A percentile compares a stretch with the other conserved stretches of the same genome.
Conservation (phyloP, 1,284 basidiomycete genomes). For the Cutaneotrichosporon cavernicola region DNA sequence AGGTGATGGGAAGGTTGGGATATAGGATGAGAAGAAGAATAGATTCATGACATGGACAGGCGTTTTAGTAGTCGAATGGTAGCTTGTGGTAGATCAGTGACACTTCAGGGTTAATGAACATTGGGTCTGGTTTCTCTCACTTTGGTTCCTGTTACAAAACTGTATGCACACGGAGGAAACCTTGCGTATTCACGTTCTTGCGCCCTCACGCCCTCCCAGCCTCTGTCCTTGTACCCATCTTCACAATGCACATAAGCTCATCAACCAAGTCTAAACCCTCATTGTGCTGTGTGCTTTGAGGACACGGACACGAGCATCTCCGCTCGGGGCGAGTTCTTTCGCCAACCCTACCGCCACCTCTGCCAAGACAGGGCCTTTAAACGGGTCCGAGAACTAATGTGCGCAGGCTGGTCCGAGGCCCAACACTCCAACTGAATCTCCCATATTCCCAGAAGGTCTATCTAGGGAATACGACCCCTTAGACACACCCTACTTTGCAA, state of each 20-base stretch:
- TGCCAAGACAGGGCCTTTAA: background rate
- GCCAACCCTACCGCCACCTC: background rate
- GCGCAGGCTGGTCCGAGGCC: background rate
- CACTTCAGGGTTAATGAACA: too few species aligned
- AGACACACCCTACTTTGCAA: background rate
- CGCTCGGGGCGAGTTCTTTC: background rate
- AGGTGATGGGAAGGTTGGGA: background rate
- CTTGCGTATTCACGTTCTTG: too few species aligned
- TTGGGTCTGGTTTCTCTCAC: too few species aligned
- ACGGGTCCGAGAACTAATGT: background rate
- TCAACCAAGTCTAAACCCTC: too few species aligned
- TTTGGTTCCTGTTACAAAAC: too few species aligned
- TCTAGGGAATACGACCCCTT: too few species aligned
- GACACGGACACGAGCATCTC: background rate
- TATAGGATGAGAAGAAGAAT: background rate
- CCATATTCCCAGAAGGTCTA: background rate
- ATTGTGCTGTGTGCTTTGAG: background rate
- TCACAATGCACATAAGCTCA: too few species aligned
- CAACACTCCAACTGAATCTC: too few species aligned
- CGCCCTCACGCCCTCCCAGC: too few species aligned
- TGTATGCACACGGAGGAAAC: too few species aligned
- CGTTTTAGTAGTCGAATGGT: background rate
- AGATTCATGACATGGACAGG: background rate
- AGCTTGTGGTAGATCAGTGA: too few species aligned
- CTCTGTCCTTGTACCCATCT: too few species aligned